Evolutionary conservation across 108 stramenopile genomes (phyloP), one percentile per base, ranked within the genome.

Genomic region (Hondaea fermentalgiana): DNA sequence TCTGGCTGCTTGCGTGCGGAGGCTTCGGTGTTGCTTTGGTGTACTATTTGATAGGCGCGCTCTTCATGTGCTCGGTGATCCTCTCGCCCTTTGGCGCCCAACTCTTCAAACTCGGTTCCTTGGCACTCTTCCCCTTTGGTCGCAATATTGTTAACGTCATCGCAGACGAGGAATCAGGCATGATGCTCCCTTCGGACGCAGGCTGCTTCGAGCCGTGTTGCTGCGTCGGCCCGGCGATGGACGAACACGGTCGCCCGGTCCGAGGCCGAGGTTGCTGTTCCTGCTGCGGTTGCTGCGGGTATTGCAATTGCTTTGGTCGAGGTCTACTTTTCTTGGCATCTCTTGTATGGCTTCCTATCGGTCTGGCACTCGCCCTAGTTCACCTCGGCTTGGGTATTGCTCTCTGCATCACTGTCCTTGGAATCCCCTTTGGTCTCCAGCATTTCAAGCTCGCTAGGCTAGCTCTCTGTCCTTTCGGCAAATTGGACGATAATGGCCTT

Each of bases 371-470:
- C 3, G 49, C 51, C 3, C 6, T 53, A 0, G n/a, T 47, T 12
- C 76, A 83, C 76, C 12, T 53, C 12, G n/a, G 8, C 6, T 6
- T 83, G 17, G 76, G 76, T 45, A 3, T 83, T 35, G n/a, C 10
- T 28, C 28, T 47, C 45, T 47, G 49, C 49, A 6, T 21, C 51
- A 83, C 76, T 6, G 45, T 47, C 49, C 1, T 53, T 83, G 76
- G 76, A 55, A 83, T 83, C 23, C 45, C 51, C 23, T 83, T 83
- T 83, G 51, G 49, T 16, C n/a, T 83, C 14, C 76, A 83, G 51
- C 76, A 83, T 45, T 53, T 83, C 51, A 83, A 83, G 76, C 76
- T 83, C 76, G 76, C 76, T 2, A 47, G 51, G 28, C 45, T 83
- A 6, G 76, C 76, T 14, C 45, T 83, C n/a, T 83, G 45, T 23